These are phyloP conservation scores for Fusarium annulatum DNA, from an alignment of 2,329 filamentous ascomycete genomes.

Conservation along the genomic window DNA sequence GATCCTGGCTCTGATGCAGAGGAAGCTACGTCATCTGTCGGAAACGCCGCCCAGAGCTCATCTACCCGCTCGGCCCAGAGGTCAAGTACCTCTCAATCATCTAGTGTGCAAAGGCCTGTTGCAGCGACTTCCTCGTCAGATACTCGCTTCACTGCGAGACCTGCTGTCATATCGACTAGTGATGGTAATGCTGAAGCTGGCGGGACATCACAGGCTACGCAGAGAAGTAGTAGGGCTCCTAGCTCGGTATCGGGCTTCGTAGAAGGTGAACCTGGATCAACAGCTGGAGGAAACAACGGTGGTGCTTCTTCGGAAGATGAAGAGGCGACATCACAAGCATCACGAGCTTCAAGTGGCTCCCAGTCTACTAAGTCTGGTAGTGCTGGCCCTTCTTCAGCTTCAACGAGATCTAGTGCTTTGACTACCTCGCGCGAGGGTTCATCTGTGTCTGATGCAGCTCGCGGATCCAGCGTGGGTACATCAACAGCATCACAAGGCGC, in stretches of 20 bases:
- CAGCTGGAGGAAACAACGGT: accelerated
- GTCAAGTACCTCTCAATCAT: neutral
- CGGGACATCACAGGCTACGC: accelerated
- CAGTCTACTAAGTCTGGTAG: neutral
- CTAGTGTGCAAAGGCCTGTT: accelerated
- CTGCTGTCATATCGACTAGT: neutral
- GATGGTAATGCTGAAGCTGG: neutral
- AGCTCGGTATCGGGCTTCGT: neutral
- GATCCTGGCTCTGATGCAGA: neutral
- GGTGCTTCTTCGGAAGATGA: neutral
- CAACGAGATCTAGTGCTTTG: neutral
- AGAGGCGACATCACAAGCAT: neutral
- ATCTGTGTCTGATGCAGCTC: neutral
- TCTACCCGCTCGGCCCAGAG: neutral
- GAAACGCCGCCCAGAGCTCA: neutral
- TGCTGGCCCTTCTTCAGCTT: neutral
- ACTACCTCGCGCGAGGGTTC: accelerated
- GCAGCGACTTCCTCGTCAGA: neutral
- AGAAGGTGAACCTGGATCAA: neutral
- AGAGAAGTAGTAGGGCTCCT: neutral
- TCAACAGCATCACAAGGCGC: neutral
- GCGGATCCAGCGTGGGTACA: neutral
- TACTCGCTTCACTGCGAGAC: neutral
- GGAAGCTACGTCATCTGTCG: neutral
- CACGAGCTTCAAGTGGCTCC: neutral